phyloP scores from a whole-genome alignment of 179 eudicot genomes.

The Silene noctiflora region DNA sequence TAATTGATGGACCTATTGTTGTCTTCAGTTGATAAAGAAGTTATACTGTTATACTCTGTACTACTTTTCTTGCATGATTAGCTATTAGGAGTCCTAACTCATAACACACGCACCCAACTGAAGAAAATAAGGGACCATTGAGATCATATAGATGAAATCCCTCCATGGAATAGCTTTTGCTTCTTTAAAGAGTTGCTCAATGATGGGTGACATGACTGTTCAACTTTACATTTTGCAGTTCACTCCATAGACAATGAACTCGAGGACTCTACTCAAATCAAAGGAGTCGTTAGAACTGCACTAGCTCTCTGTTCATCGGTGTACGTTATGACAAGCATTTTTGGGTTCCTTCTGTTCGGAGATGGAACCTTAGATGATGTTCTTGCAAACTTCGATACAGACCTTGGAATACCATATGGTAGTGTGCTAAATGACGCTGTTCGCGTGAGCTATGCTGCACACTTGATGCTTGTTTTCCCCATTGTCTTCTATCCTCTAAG shows the following conservation, averaged over 20 bases:
- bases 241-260: slow-evolving; percentile 72
- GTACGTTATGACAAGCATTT: slow-evolving; percentile 66
- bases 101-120: too few species aligned
- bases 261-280: slow-evolving; percentile 51
- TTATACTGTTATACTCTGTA: too few species aligned
- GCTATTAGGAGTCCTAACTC: too few species aligned
- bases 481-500: slow-evolving; percentile 61
- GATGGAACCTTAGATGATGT: slow-evolving; percentile 68
- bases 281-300: slow-evolving; percentile 55
- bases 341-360: slow-evolving; percentile 73
- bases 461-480: slow-evolving; percentile 88
- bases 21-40: too few species aligned
- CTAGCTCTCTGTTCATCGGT: slow-evolving; percentile 57
- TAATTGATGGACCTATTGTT: too few species aligned
- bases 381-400: slow-evolving; percentile 66
- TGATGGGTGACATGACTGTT: not conserved
- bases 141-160: too few species aligned
- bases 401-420: slow-evolving; percentile 62
- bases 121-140: too few species aligned
- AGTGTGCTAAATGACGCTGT: slow-evolving; percentile 54
- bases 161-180: too few species aligned
- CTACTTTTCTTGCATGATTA: too few species aligned
- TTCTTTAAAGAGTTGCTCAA: not conserved
- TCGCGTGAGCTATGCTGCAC: slow-evolving; percentile 75
- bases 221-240: slow-evolving; percentile 36